Evolutionary conservation across 139 green algal species (phyloP).

Genomic region (Chlamydomonas schloesseri): DNA sequence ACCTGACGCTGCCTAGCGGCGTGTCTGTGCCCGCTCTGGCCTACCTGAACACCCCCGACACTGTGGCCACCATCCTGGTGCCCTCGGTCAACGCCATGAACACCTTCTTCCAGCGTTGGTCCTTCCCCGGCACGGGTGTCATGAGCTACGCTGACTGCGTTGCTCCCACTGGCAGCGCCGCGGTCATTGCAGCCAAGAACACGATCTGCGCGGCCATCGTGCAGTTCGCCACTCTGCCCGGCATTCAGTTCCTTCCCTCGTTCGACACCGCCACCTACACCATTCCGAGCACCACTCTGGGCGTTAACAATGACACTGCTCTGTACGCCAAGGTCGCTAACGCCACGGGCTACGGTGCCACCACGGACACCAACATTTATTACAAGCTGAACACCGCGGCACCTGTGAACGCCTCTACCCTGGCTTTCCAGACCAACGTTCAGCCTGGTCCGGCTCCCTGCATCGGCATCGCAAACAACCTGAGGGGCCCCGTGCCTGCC

Average conservation of each 20-base stretch:
- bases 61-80: neutral
- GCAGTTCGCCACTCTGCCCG: neutral
- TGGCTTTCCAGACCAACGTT: neutral
- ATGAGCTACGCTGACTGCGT: conserved; percentile 13
- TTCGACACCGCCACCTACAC: neutral
- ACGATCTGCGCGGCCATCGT: neutral
- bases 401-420: neutral
- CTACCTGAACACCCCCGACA: neutral
- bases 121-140: neutral
- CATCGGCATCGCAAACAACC: neutral
- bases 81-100: neutral
- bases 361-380: neutral
- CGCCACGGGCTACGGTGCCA: neutral
- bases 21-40: neutral
- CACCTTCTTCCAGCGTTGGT: neutral
- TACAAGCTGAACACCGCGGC: conserved; percentile 14
- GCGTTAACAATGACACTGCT: too few relatives aligned
- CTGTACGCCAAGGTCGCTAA: neutral
- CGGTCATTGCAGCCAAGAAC: neutral
- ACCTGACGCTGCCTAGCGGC: neutral
- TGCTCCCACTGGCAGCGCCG: neutral
- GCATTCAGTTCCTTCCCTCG: neutral
- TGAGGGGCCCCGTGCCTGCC: neutral
- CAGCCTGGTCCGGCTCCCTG: neutral
- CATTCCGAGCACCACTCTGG: neutral